Evolutionary conservation across 108 stramenopile genomes (phyloP), one percentile per base, ranked within the genome.

Genomic region (Pseudonitzschia multistriata): DNA sequence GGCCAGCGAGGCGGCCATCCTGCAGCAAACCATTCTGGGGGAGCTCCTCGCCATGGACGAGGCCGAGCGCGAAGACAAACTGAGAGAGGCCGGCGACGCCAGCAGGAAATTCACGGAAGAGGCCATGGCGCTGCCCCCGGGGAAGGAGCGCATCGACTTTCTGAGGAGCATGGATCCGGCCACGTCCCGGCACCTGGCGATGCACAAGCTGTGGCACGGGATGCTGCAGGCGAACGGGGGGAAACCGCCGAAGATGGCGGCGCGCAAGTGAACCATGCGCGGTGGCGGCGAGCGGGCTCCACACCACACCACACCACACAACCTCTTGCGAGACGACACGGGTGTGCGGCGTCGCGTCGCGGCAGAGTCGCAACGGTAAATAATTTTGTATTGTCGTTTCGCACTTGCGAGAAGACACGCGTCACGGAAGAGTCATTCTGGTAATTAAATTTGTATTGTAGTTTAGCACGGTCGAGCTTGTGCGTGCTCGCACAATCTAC

Each of bases 141-240:
- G 85, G 45, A 67, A 72, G 13, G 82, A 90, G 56, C 70, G 89
- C 15, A 77, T 90, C 42, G 54, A 62, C 2, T 74, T 83, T 50
- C 68, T 90, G 67, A 76, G 78, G 47, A 66, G 40, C 7, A 55
- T 87, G 15, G 82, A 85, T 78, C 72, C 71, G 8, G 57, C 70
- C 14, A 77, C 68, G 5, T 85, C 85, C 48, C 75, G 77, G 17
- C 56, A 85, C 30, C 50, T 90, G 39, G 71, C 84, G 8, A 80
- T 90, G 35, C 74, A 86, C 60, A 90, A 90, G 62, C 42, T 90
- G 24, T 84, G 85, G 88, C 34, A 40, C 21, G 63, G 63, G 7
- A 64, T 64, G 63, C 14, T 71, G 47, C 54, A 71, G 28, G 57
- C 53, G 37, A 71, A 71, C 56, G 70, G 70, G 15, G 70, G 70